A percentile compares a stretch with the other conserved stretches of the same genome.
Conservation (phyloP, 345 rosid genomes). For the Corchorus olitorius region DNA sequence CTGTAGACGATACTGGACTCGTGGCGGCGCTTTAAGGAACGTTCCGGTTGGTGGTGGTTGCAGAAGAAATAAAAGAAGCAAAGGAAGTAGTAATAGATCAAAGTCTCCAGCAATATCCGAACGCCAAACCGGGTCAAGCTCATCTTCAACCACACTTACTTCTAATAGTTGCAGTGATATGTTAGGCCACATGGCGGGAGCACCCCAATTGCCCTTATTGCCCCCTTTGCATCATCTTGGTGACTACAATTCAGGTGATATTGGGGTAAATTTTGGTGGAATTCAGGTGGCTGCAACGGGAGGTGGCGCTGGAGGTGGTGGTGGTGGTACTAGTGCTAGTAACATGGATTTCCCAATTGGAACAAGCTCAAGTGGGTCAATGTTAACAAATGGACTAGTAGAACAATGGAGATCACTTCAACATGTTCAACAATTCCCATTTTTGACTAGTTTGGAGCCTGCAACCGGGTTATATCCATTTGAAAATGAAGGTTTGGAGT, state of each 20-base stretch:
- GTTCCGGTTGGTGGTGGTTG: constrained; percentile 81
- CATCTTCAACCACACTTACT: constrained; percentile 33
- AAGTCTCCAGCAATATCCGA: constrained; percentile 41
- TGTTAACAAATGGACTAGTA: constrained; percentile 36
- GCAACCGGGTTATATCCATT: constrained; percentile 33
- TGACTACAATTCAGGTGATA: constrained; percentile 30
- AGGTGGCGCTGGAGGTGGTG: background rate
- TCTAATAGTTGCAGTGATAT: constrained; percentile 36
- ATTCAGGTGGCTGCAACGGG: constrained; percentile 23
- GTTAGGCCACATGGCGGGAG: constrained; percentile 29
- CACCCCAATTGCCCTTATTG: constrained; percentile 38
- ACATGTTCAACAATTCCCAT: constrained; percentile 48
- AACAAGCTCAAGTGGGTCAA: constrained; percentile 24
- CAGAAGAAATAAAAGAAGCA: constrained; percentile 59
- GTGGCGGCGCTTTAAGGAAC: constrained; percentile 75
- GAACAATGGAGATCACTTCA: constrained; percentile 49
- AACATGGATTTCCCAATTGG: constrained; percentile 28
- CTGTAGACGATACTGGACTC: constrained; percentile 76
- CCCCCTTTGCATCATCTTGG: constrained; percentile 46
- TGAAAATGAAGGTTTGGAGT: constrained; percentile 34
- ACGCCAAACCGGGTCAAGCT: constrained; percentile 29
- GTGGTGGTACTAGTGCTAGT: constrained; percentile 26
- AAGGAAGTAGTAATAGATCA: constrained; percentile 54
- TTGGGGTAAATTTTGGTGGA: constrained; percentile 42
- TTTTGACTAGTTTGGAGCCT: constrained; percentile 33